A percentile compares a stretch with the other conserved stretches of the same genome.
Conservation (phyloP, 1,139 yeast species). For the Scheffersomyces parashehatae region DNA sequence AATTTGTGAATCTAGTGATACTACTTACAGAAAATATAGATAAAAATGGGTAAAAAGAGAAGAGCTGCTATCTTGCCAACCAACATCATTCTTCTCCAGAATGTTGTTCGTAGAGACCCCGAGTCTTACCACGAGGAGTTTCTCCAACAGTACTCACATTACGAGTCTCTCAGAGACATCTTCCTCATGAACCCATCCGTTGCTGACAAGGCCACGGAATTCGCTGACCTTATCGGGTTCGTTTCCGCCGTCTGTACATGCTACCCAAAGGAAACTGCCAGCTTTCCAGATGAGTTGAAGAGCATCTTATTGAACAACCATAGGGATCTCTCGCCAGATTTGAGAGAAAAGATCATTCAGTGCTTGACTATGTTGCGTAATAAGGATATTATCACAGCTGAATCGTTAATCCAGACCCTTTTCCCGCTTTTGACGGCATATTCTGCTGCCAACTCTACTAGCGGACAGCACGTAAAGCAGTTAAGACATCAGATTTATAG, state of each 20-base stretch:
- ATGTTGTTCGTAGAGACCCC: conserved; percentile 91
- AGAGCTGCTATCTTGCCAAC: conserved; percentile 92
- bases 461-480: conserved; percentile 79
- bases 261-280: conserved; percentile 84
- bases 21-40: not conserved
- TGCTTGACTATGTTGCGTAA: conserved; percentile 88
- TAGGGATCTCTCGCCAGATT: conserved; percentile 75
- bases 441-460: conserved; percentile 37
- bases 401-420: conserved; percentile 75
- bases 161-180: conserved; percentile 85
- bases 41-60: conserved; percentile 75
- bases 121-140: conserved; percentile 93
- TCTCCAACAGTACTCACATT: conserved; percentile 87
- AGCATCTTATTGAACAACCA: conserved; percentile 71
- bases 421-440: conserved; percentile 78
- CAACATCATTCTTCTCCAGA: conserved; percentile 86
- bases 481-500: conserved; percentile 81
- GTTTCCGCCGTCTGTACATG: conserved; percentile 89
- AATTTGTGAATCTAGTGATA: not conserved
- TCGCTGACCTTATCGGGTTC: conserved; percentile 83
- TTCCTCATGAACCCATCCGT: conserved; percentile 67
- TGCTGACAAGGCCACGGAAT: conserved; percentile 66
- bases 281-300: conserved; percentile 79
- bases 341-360: conserved; percentile 89
- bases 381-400: conserved; percentile 79